Conservation (phyloP, 495 filamentous ascomycete species). For the Penicillium cosmopolitanum region DNA sequence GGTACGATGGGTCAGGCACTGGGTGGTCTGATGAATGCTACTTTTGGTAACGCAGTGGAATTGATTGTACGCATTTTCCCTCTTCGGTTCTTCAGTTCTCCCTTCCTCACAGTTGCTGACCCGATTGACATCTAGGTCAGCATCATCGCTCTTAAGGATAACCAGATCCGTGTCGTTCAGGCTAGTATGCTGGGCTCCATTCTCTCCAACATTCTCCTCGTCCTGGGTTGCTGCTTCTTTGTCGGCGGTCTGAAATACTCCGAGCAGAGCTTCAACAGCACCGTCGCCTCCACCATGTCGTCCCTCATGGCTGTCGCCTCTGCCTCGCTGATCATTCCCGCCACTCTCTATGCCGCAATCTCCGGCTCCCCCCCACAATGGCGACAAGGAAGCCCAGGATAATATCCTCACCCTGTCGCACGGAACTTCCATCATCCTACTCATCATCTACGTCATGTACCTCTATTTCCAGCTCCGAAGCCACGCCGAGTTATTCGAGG, state of each 20-base stretch:
- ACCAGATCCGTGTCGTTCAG: constrained; percentile 93
- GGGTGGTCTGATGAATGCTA: constrained; percentile 92
- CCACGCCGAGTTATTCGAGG: constrained; percentile 80
- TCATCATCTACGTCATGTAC: constrained; percentile 87
- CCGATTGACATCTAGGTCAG: constrained; percentile 68
- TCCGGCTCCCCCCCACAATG: constrained; percentile 21
- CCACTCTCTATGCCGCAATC: constrained; percentile 70
- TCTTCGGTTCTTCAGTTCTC: background rate
- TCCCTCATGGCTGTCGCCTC: constrained; percentile 93
- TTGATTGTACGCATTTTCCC: constrained; percentile 71
- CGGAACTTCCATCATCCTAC: constrained; percentile 86
- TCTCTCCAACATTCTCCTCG: constrained; percentile 91
- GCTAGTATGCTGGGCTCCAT: constrained; percentile 98
- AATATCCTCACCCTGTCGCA: constrained; percentile 86
- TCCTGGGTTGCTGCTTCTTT: constrained; percentile 96
- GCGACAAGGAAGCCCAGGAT: constrained; percentile 16
- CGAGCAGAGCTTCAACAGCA: constrained; percentile 81
- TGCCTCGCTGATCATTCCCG: constrained; percentile 91
- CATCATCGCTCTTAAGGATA: constrained; percentile 83
- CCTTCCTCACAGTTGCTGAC: background rate
- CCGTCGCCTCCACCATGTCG: constrained; percentile 92
- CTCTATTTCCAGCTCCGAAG: constrained; percentile 88
- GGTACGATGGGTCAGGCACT: constrained; percentile 84
- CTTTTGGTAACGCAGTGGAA: constrained; percentile 98
- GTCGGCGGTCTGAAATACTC: constrained; percentile 71